A percentile compares a stretch with the other conserved stretches of the same genome.
These are phyloP conservation scores for Acrodontium crateriforme DNA, from an alignment of 2,329 filamentous ascomycete genomes.

Conservation along the genomic window DNA sequence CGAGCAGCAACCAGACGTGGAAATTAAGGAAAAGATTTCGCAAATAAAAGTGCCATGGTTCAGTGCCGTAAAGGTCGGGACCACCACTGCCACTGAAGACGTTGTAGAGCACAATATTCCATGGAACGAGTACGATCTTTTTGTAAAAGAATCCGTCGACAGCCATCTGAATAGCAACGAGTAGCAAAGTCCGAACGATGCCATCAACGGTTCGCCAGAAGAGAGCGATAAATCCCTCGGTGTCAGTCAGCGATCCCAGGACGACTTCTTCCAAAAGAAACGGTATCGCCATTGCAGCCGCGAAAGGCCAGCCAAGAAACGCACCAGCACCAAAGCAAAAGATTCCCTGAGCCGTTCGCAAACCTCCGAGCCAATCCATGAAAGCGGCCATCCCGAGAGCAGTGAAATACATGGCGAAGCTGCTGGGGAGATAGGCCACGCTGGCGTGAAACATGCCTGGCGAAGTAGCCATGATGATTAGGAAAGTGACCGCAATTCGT, in stretches of 20 bases:
- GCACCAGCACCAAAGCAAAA: constrained; percentile 82
- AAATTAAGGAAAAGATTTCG: constrained; percentile 88
- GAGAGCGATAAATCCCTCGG: constrained; percentile 35
- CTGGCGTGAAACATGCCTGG: constrained; percentile 92
- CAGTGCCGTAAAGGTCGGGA: constrained; percentile 85
- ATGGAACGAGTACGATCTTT: constrained; percentile 61
- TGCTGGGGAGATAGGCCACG: constrained; percentile 76
- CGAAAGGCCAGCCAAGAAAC: constrained; percentile 88
- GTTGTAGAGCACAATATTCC: constrained; percentile 95
- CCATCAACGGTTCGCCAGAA: constrained; percentile 54
- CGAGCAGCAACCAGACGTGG: constrained; percentile 83
- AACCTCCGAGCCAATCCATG: constrained; percentile 72
- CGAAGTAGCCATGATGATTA: constrained; percentile 62
- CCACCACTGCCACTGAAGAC: constrained; percentile 66
- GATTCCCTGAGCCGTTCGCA: constrained; percentile 70
- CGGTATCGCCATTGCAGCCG: constrained; percentile 65
- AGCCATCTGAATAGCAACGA: constrained; percentile 56
- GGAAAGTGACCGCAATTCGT: constrained; percentile 71
- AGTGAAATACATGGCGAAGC: constrained; percentile 89
- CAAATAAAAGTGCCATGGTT: constrained; percentile 94
- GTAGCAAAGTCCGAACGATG: constrained; percentile 46
- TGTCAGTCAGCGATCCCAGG: constrained; percentile 30
- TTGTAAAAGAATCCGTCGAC: constrained; percentile 80
- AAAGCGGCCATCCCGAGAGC: constrained; percentile 81
- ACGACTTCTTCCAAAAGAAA: constrained; percentile 68